Base-by-base conservation (phyloP, 768 basidiomycete genomes). In the Russula abietina region DNA sequence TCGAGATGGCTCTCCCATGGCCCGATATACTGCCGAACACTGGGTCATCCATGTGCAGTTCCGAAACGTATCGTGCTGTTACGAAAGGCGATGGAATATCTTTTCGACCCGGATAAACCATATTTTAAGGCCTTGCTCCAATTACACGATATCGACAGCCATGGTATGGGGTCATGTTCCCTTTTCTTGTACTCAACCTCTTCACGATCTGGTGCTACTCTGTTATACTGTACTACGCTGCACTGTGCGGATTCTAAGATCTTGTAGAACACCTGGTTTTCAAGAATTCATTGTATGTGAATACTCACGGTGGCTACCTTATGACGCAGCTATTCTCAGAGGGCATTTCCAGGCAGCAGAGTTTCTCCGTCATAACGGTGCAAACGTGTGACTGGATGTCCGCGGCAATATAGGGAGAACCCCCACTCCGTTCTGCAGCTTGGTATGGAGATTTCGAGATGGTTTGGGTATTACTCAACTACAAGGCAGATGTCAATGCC, bases 321-420 rank as follows among this genome's bases (percentile, higher is more conserved):
- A 2, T 8, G 50, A 51, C 30, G 2, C 51, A 32, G 17, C 32
- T 52, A 1, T 0, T 52, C 19, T 7, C 6, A 11, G 30, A 28
- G 14, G 28, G n/a, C 32, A 33, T 32, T 52, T 52, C 19, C 4
- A 28, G n/a, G n/a, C 10, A 11, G 51, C 11, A 33, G 30, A 52
- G 8, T 19, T 33, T 30, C 51, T 52, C 19, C 10, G 2, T 52
- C 32, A 17, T 5, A 33, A 52, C 12, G 30, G 32, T 28, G 51
- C 51, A n/a, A n/a, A 33, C 9, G 32, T 52, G n/a, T n/a, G n/a
- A n/a, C n/a, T n/a, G 30, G 11, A 52, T 33, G 28, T 33, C 51
- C 32, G 19, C 11, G 2, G 14, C n/a, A 0, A 0, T 1, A 2
- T 2, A 0, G 4, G n/a, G 10, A 19, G 3, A 7, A 19, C 51